These are phyloP conservation scores for Diaporthe australafricana DNA, from an alignment of 2,329 filamentous ascomycete species.

Conservation along the genomic window DNA sequence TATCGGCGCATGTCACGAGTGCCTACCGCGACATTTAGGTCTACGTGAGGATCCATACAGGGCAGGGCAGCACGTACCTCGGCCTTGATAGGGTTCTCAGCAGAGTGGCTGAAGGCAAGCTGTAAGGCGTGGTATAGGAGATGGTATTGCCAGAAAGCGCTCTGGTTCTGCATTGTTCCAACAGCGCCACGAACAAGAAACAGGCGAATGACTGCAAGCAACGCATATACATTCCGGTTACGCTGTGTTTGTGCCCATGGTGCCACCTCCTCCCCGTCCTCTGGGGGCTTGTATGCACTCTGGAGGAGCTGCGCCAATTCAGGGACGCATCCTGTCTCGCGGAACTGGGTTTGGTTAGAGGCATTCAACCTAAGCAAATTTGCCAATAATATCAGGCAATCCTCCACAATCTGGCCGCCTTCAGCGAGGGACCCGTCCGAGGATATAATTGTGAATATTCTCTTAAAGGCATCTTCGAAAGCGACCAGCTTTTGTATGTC, in stretches of 20 bases:
- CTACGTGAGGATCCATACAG: slow-evolving; percentile 31
- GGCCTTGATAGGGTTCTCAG: slow-evolving; percentile 82
- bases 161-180: slow-evolving; percentile 85
- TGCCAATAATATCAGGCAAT: slow-evolving; percentile 89
- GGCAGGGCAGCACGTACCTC: slow-evolving; percentile 65
- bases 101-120: slow-evolving; percentile 80
- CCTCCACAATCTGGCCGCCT: slow-evolving; percentile 89
- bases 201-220: slow-evolving; percentile 86
- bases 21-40: slow-evolving; percentile 63
- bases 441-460: slow-evolving; percentile 84
- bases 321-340: slow-evolving; percentile 86
- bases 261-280: slow-evolving; percentile 70
- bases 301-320: slow-evolving; percentile 78
- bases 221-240: slow-evolving; percentile 92
- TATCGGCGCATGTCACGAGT: slow-evolving; percentile 84
- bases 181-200: slow-evolving; percentile 86
- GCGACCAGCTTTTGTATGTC: slow-evolving; percentile 96
- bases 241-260: slow-evolving; percentile 81
- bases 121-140: slow-evolving; percentile 83
- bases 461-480: slow-evolving; percentile 93
- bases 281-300: slow-evolving; percentile 65
- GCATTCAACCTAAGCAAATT: slow-evolving; percentile 89
- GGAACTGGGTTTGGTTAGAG: slow-evolving; percentile 93
- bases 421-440: slow-evolving; percentile 84
- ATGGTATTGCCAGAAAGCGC: slow-evolving; percentile 85